A percentile compares a stretch with the other conserved stretches of the same genome.
These are phyloP conservation scores for Anaeramoeba flamelloides DNA, from an alignment of 78 protist genomes.

Conservation along the genomic window DNA sequence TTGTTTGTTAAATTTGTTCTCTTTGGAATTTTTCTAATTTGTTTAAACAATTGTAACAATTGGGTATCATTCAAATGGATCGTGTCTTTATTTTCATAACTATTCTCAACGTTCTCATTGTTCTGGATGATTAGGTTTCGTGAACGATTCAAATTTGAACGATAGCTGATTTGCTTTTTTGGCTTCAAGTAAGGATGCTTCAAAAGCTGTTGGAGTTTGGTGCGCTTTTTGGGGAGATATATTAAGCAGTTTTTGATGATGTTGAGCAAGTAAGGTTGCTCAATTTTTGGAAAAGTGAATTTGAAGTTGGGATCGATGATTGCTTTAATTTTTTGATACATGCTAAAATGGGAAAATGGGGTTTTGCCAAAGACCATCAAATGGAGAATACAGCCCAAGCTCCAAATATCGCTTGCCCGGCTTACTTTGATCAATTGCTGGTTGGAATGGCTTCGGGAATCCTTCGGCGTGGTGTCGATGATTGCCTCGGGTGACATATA, in stretches of 20 bases:
- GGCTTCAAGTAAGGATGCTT: constrained; percentile 44
- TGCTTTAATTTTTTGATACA: constrained; percentile 27
- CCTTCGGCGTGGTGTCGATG: constrained; percentile 2
- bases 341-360: not conserved
- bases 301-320: constrained; percentile 27
- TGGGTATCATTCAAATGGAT: too few species aligned
- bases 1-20: too few species aligned
- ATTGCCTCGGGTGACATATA: constrained; percentile 90
- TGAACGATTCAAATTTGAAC: too few species aligned
- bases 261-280: constrained; percentile 24
- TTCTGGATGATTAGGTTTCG: too few species aligned
- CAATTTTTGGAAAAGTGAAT: constrained; percentile 25
- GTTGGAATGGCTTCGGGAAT: constrained; percentile 4
- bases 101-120: too few species aligned
- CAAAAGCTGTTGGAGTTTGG: constrained; percentile 39
- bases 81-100: too few species aligned
- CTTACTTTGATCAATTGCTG: constrained; percentile 1
- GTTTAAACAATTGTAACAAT: too few species aligned
- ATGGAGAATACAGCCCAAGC: constrained; percentile 4
- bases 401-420: constrained; percentile 7
- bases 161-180: too few species aligned
- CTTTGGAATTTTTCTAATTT: too few species aligned
- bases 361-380: constrained; percentile 1
- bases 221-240: constrained; percentile 36
- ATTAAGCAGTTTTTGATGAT: constrained; percentile 42